Conservation (phyloP, 208 protist species). For the Leishmania aethiopica region DNA sequence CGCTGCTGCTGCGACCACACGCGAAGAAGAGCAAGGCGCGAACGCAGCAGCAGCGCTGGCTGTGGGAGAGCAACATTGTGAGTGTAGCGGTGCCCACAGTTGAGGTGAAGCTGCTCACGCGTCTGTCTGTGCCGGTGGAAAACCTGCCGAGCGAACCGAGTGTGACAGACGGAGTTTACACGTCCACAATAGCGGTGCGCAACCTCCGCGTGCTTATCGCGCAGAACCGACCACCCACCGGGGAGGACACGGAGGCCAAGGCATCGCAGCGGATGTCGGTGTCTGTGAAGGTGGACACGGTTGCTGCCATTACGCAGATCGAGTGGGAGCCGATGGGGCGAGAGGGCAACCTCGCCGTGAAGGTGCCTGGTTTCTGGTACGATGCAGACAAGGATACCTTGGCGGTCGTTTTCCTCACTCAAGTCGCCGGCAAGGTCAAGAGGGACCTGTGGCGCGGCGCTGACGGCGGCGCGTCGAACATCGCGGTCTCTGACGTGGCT, state of each 20-base stretch:
- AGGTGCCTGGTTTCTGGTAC: constrained; percentile 60
- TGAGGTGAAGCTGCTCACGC: constrained; percentile 70
- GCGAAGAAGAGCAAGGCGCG: constrained; percentile 56
- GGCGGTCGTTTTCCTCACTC: constrained; percentile 54
- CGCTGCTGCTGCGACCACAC: constrained; percentile 19
- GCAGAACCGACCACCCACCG: constrained; percentile 55
- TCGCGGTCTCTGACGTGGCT: constrained; percentile 51
- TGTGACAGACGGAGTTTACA: constrained; percentile 60
- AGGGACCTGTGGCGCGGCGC: constrained; percentile 53
- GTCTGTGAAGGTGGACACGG: constrained; percentile 61
- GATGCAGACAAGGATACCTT: constrained; percentile 66
- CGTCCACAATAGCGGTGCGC: constrained; percentile 47
- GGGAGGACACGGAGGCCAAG: constrained; percentile 41
- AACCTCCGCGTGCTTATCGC: constrained; percentile 57
- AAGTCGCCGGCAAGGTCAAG: constrained; percentile 50
- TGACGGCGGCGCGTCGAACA: constrained; percentile 63
- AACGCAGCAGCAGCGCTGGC: constrained; percentile 81
- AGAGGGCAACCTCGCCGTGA: constrained; percentile 58
- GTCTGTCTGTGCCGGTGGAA: constrained; percentile 50
- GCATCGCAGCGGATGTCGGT: constrained; percentile 35
- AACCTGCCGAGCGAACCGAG: constrained; percentile 32
- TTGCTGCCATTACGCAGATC: constrained; percentile 75
- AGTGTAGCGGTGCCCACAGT: constrained; percentile 65
- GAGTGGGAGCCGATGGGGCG: constrained; percentile 77
- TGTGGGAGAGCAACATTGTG: constrained; percentile 68